Base-by-base conservation (phyloP, 805 yeast genomes). In the Hanseniaspora thailandica region DNA sequence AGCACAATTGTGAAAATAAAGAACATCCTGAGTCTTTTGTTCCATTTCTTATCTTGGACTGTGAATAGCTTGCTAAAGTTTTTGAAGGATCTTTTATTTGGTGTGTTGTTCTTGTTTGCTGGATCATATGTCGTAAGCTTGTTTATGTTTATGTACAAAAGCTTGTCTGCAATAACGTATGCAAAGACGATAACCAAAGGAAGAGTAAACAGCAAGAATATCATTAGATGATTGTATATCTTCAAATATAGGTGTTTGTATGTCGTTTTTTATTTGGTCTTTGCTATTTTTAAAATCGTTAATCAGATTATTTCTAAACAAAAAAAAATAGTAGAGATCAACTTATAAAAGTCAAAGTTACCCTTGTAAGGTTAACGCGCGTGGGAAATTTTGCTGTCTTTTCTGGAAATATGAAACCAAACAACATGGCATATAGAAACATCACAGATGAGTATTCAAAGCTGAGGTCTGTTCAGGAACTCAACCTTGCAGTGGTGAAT, bases 21-120 rank as follows among this genome's bases (percentile, higher is more conserved):
- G 15, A 49, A 7, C 5, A 31, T 6, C 35, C 44, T 41, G 33
- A 49, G 53, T 23, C 33, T 31, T 9, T 40, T 31, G 35, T 49
- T 49, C 46, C 47, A 41, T 49, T 49, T 49, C 20, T 49, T 40
- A 35, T 49, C 53, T 15, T 44, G 25, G 10, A 49, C 19, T 17
- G 30, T 34, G n/a, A 28, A 49, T 8, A 49, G 53, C 25, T 41
- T 38, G n/a, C 45, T 49, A 6, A 49, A 49, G 13, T 22, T 49
- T 19, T 41, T 49, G 13, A 49, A 26, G 9, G 33, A 8, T 6
- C 13, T 7, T 22, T 33, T 41, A n/a, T 28, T 47, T 10, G 26
- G 19, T 36, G 40, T 20, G 12, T 17, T 28, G 33, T n/a, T 43
- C 3, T 31, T 22, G 1, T 4, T 9, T 20, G 30, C 38, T n/a